Evolutionary conservation across 352 stramenopile genomes (phyloP).

Genomic region (Phytophthora aleatoria): DNA sequence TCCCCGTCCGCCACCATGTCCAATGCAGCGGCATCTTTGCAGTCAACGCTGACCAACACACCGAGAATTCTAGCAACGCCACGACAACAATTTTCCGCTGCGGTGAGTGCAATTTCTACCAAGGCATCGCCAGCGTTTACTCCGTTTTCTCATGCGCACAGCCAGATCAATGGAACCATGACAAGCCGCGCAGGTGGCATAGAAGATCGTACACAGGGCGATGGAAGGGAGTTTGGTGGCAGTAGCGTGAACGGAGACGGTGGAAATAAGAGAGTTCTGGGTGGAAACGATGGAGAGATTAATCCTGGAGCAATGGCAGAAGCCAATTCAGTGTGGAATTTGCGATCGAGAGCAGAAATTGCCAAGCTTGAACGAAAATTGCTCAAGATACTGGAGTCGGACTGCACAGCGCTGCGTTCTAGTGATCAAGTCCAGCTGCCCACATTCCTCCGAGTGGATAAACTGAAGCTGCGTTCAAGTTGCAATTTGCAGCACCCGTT

Average conservation of each 20-base stretch:
- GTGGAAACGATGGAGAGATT: slow-evolving; percentile 17
- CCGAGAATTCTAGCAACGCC: slow-evolving; percentile 71
- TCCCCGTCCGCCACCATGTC: slow-evolving; percentile 75
- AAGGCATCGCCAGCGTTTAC: slow-evolving; percentile 74
- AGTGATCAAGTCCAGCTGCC: slow-evolving; percentile 59
- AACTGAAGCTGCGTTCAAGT: slow-evolving; percentile 46
- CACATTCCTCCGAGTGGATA: slow-evolving; percentile 65
- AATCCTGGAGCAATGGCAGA: slow-evolving; percentile 10
- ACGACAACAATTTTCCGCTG: slow-evolving; percentile 76
- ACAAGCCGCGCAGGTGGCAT: slow-evolving; percentile 10
- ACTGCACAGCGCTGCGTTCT: slow-evolving; percentile 56
- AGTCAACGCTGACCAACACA: slow-evolving; percentile 75
- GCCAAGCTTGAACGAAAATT: slow-evolving; percentile 58
- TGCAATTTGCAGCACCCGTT: slow-evolving; percentile 45
- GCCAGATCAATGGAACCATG: slow-evolving; percentile 27
- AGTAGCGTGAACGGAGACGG: slow-evolving; percentile 9
- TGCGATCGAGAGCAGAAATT: slow-evolving; percentile 62
- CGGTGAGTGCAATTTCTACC: slow-evolving; percentile 76
- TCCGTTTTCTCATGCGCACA: slow-evolving; percentile 47
- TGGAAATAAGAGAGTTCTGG: slow-evolving; percentile 10
- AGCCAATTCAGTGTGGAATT: slow-evolving; percentile 52
- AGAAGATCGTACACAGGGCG: slow-evolving; percentile 17
- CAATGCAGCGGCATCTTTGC: slow-evolving; percentile 71
- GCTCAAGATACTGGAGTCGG: slow-evolving; percentile 54
- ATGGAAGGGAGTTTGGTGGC: slow-evolving; percentile 19